These are phyloP conservation scores for Ascosphaera apis DNA, from an alignment of 2,329 filamentous ascomycete species.

Conservation along the genomic window DNA sequence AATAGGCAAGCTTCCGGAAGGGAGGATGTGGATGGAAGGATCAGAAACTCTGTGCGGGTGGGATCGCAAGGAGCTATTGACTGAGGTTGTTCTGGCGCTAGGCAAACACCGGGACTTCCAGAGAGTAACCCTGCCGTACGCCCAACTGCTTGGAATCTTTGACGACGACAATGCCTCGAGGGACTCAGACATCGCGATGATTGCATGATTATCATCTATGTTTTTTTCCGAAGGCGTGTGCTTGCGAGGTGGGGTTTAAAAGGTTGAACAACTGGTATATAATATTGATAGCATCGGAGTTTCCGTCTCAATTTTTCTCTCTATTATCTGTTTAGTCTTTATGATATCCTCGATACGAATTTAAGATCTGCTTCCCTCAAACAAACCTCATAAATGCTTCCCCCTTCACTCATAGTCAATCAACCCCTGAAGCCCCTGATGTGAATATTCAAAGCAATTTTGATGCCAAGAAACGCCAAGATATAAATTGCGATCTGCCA, in stretches of 20 bases:
- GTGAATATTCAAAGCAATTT: too few species aligned
- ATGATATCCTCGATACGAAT: not conserved
- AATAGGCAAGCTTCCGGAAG: conserved; percentile 14
- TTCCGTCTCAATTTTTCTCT: conserved; percentile 15
- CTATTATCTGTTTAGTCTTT: not conserved
- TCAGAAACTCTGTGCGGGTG: conserved; percentile 67
- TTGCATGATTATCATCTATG: conserved; percentile 9
- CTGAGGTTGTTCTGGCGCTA: conserved; percentile 76
- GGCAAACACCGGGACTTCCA: conserved; percentile 97
- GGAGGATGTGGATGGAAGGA: conserved; percentile 39
- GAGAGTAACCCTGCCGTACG: conserved; percentile 84
- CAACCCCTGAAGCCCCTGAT: not conserved
- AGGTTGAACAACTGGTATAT: too few species aligned
- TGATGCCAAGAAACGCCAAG: not conserved
- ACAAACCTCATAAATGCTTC: not conserved
- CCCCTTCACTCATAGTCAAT: conserved; percentile 3
- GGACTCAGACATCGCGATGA: conserved; percentile 14
- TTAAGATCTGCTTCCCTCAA: too few species aligned
- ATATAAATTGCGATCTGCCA: too few species aligned
- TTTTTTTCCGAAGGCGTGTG: conserved; percentile 1
- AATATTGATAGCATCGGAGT: too few species aligned
- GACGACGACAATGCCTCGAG: conserved; percentile 11
- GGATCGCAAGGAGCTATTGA: conserved; percentile 68
- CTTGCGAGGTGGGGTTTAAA: too few species aligned
- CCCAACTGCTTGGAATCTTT: conserved; percentile 45